Conservation (phyloP, 192 early-diverging fungal genomes). For the Podila horticola region DNA sequence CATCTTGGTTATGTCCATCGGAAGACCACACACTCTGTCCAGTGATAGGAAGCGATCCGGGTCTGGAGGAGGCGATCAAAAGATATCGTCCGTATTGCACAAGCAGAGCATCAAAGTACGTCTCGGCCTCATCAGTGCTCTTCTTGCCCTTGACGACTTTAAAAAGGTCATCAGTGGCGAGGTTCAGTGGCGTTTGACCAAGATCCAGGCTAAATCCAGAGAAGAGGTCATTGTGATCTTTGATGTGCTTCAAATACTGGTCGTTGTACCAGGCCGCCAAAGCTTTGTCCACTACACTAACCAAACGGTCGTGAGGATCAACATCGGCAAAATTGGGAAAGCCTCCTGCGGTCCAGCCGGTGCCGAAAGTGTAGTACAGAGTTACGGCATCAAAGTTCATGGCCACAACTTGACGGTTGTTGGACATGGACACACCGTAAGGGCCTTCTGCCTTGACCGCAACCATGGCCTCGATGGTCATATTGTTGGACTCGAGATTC, state of each 20-base stretch:
- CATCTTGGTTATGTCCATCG: conserved; percentile 16
- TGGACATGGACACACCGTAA: conserved; percentile 39
- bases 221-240: conserved; percentile 29
- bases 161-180: conserved; percentile 32
- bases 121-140: conserved; percentile 5
- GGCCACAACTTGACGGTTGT: conserved; percentile 35
- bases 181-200: conserved; percentile 6
- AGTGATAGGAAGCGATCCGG: conserved; percentile 45
- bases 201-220: conserved; percentile 13
- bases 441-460: conserved; percentile 33
- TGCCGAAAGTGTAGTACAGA: conserved; percentile 32
- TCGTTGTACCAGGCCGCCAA: conserved; percentile 16
- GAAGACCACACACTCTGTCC: conserved; percentile 12
- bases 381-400: conserved; percentile 32
- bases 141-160: not conserved
- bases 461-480: conserved; percentile 35
- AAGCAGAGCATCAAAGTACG: conserved; percentile 30
- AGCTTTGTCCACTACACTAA: conserved; percentile 17
- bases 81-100: conserved; percentile 44
- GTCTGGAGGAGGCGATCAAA: conserved; percentile 35
- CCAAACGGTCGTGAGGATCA: conserved; percentile 36
- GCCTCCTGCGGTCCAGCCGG: conserved; percentile 12
- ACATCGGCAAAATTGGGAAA: conserved; percentile 29
- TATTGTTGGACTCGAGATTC: conserved; percentile 30
- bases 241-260: conserved; percentile 24